Evolutionary conservation across 108 stramenopile species (phyloP), one percentile per base, ranked within the genome.

Genomic region (Phaeodactylum tricornutum): DNA sequence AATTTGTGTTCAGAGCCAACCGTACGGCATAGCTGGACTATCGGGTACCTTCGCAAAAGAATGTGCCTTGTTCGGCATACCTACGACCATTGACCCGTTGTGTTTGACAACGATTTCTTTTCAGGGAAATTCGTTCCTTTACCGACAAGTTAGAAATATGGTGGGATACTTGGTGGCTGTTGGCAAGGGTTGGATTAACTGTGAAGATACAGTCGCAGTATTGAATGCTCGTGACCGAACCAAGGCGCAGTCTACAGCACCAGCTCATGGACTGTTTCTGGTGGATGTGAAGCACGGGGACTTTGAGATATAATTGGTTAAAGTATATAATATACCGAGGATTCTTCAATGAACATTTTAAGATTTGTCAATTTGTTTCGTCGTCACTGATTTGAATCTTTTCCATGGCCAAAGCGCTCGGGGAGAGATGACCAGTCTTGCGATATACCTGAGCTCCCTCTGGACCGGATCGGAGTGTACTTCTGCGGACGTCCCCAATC

Each of bases 121-220:
- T 39, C 71, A 42, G 14, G 87, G 80, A 4, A 79, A 80, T 30
- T 69, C 74, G 39, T 89, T 89, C 56, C 39, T 89, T 16, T 89
- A 89, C 51, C 79, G 76, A 19, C 80, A 82, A 67, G 82, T 89
- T 8, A 69, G 87, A 31, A 89, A 89, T 50, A 76, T 89, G 46
- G 78, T 82, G 9, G 83, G 72, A 5, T 77, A 68, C 39, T 39
- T 82, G 38, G 74, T 75, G 25, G 66, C 74, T 9, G 87, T 89
- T 12, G 87, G 83, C 4, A 50, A 46, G 49, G 76, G 77, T 6
- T 62, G 53, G 36, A 11, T 88, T 25, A 23, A 20, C 11, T 72
- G 75, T 25, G 45, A 47, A 3, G 63, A 75, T 43, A 66, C 80
- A 1, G 54, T 54, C 46, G 59, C 64, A 1, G 59, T 89, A 40